Conservation (phyloP, 2,329 filamentous ascomycete species). For the Trichophyton rubrum region DNA sequence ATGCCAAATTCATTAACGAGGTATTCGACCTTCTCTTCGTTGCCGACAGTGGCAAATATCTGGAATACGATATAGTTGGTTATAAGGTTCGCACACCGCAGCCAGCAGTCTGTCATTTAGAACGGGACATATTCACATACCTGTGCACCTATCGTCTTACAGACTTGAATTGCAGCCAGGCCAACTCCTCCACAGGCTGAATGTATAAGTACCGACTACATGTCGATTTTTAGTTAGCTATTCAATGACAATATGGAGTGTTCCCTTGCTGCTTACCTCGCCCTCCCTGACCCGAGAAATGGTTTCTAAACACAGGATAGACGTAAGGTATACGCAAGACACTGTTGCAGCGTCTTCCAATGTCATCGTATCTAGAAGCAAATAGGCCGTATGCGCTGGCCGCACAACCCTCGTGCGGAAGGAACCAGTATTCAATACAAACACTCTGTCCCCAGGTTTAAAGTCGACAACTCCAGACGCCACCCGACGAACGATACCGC, state of each 20-base stretch:
- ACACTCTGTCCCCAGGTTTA: slow-evolving; percentile 12
- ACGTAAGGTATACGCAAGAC: slow-evolving; percentile 12
- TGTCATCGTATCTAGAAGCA: slow-evolving; percentile 11
- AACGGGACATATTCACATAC: slow-evolving; percentile 7
- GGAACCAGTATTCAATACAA: slow-evolving; percentile 1
- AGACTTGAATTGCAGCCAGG: slow-evolving; percentile 15
- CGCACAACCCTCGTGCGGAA: slow-evolving; percentile 2
- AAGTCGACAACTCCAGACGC: slow-evolving; percentile 1
- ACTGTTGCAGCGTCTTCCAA: slow-evolving; percentile 14
- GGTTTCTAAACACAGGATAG: slow-evolving; percentile 10
- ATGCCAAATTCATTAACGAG: slow-evolving; percentile 12
- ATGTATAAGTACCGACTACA: slow-evolving; percentile 16
- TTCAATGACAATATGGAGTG: neutral
- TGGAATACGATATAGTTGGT: neutral
- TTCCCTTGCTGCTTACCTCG: neutral
- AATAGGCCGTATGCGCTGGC: slow-evolving; percentile 3
- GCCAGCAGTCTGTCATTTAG: neutral
- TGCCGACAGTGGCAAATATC: slow-evolving; percentile 13
- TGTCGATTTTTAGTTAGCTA: neutral
- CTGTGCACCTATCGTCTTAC: slow-evolving; percentile 13
- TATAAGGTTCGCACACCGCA: neutral
- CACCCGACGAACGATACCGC: slow-evolving; percentile 9
- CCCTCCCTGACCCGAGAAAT: slow-evolving; percentile 11
- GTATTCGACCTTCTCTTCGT: slow-evolving; percentile 11
- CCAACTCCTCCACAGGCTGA: slow-evolving; percentile 16